Evolutionary conservation across 768 basidiomycete genomes (phyloP).

Genomic region (Steccherinum ochraceum): DNA sequence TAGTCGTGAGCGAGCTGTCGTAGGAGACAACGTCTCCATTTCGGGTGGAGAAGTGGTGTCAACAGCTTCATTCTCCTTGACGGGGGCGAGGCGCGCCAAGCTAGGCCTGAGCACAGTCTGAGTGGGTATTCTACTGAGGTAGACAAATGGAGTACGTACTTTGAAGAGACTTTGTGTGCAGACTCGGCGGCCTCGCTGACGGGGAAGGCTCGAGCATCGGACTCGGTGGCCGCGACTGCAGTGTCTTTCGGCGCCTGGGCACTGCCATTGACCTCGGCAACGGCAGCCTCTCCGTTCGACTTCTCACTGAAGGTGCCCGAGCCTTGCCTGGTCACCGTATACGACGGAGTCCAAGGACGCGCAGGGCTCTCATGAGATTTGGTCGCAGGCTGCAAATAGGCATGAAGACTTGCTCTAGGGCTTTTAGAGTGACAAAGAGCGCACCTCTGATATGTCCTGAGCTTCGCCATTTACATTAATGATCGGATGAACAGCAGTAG

Average conservation of each 20-base stretch:
- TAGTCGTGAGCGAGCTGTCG: conserved; percentile 29
- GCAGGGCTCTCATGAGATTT: conserved; percentile 14
- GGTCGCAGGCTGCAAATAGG: not conserved
- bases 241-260: not conserved
- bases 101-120: conserved; percentile 13
- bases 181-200: conserved; percentile 12
- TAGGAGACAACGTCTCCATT: conserved; percentile 10
- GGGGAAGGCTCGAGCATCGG: conserved; percentile 14
- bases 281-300: conserved; percentile 1
- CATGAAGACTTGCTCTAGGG: not conserved
- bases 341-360: conserved; percentile 34
- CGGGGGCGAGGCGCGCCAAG: conserved; percentile 16
- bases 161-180: conserved; percentile 7
- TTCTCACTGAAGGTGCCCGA: conserved; percentile 11
- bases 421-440: not conserved
- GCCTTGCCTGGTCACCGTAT: conserved; percentile 31
- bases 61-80: conserved; percentile 17
- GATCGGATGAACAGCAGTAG: too few relatives aligned
- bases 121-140: not conserved
- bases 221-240: conserved; percentile 1
- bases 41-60: conserved; percentile 10
- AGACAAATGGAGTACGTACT: conserved; percentile 7
- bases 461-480: too few relatives aligned
- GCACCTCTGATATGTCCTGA: too few relatives aligned
- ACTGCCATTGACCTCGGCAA: not conserved